Evolutionary conservation across 805 yeast genomes (phyloP), one percentile per base, ranked within the genome.

Genomic region (Debaryomyces hansenii): DNA sequence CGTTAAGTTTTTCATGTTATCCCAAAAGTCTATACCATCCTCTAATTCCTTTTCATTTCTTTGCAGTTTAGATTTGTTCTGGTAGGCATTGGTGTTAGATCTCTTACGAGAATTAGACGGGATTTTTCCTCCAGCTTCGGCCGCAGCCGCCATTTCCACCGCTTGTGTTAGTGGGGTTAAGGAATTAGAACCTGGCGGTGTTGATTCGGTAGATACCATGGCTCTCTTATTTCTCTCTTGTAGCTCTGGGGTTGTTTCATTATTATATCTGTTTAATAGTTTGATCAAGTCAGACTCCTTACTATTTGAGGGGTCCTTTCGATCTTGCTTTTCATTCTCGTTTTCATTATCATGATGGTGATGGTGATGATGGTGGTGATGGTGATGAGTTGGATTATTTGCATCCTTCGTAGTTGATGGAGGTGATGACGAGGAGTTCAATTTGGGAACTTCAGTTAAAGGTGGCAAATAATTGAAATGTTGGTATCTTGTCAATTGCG

Each of bases 401-500:
- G 57, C 50, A 39, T 52, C 49, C 12, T 56, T 39, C 14, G 53
- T 45, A 3, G 31, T 15, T n/a, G 49, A 45, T 0, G 78, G 70
- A 20, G 75, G 69, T n/a, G 79, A 63, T 20, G 68, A 71, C 0
- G 87, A 82, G 1, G 88, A 82, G 18, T 74, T 83, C 37, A 86
- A 64, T 54, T 82, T 84, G 0, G 92, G 94, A 41, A 82, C 85
- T 49, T 83, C 85, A 5, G 86, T 80, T 50, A 79, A 62, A 1
- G 90, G 85, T 11, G 91, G 89, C 20, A 86, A 65, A 55, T 84
- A 85, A 60, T 85, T 85, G 70, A 86, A 86, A 67, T 86, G 94
- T 41, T 83, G 83, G 48, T 72, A 79, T 58, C 91, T 66, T 38
- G 78, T 74, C 2, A 82, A 66, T 31, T 78, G 80, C 4, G 81